Base-by-base conservation (phyloP, 2,329 filamentous ascomycete genomes). In the Fusarium sp. region DNA sequence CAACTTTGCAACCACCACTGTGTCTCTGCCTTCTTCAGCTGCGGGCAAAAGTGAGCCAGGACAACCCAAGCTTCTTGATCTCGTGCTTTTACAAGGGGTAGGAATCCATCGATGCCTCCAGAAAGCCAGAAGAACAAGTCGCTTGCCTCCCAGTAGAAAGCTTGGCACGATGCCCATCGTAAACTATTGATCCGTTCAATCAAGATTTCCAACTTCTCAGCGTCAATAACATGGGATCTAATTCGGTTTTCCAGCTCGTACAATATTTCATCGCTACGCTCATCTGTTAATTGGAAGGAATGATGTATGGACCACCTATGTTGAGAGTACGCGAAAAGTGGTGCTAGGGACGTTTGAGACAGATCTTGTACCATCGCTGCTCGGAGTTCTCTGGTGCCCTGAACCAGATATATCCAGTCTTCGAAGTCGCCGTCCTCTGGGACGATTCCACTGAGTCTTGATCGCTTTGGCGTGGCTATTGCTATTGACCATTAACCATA, bases 121-220 rank as follows among this genome's bases (percentile, higher is more conserved):
- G 33, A 54, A 5, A 54, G 30, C 51, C 51, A 54, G 14, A 39
- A 49, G 22, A 54, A 54, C n/a, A 54, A 10, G 4, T 54, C 51
- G 3, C 30, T 49, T 2, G 41, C 33, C 32, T 54, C 43, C 51
- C 43, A 49, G 17, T 22, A 20, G 0, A 19, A 6, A 15, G 30
- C 17, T 4, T 19, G 14, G 7, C 32, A 54, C 7, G 43, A 43
- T 6, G 43, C 32, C 17, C 22, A 49, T 13, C n/a, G 30, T 11
- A 54, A 15, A 7, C 43, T 37, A 7, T 11, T 19, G 15, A 49
- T 15, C 7, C 51, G 46, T 5, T 49, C 43, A 3, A 11, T 9
- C 30, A 49, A 37, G 7, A 54, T 14, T 13, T 14, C 20, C 10
- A 54, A n/a, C 14, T 37, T 54, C 17, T 54, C 43, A 9, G 22